Evolutionary conservation across 116 monocot genomes (phyloP).

Genomic region (Dioscorea cayenensis): DNA sequence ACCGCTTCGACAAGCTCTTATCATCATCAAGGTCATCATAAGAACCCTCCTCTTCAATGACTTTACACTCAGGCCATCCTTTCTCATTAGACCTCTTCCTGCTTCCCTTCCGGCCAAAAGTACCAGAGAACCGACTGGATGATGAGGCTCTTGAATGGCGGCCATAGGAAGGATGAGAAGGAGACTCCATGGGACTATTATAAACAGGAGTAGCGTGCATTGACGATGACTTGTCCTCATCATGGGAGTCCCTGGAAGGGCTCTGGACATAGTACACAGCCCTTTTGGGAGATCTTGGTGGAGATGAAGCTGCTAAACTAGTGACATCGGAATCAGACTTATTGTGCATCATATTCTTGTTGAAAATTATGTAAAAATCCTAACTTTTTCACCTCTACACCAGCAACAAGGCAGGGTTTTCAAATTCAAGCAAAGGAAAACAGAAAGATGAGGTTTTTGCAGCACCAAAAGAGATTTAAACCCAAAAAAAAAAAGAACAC

Average conservation of each 20-base stretch:
- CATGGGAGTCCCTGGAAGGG: constrained; percentile 89
- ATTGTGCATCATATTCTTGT: constrained; percentile 46
- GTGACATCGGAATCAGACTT: constrained; percentile 90
- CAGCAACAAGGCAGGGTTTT: too few species aligned
- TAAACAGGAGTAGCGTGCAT: constrained; percentile 83
- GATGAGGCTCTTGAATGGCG: constrained; percentile 91
- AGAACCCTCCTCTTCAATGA: constrained; percentile 81
- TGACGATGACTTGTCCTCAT: constrained; percentile 90
- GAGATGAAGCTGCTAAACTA: constrained; percentile 73
- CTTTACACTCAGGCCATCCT: constrained; percentile 92
- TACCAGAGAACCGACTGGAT: constrained; percentile 83
- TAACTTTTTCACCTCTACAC: too few species aligned
- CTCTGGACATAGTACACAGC: constrained; percentile 80
- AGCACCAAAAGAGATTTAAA: too few species aligned
- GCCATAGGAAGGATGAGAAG: constrained; percentile 80
- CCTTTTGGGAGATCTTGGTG: constrained; percentile 63
- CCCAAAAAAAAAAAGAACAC: too few species aligned
- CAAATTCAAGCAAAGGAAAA: too few species aligned
- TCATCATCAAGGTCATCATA: constrained; percentile 71
- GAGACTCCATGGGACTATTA: constrained; percentile 93
- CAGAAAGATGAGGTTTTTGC: too few species aligned
- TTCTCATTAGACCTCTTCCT: constrained; percentile 70
- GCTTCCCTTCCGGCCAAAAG: constrained; percentile 57
- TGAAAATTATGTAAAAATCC: too few species aligned
- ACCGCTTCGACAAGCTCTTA: constrained; percentile 33